Evolutionary conservation across 2,329 filamentous ascomycete genomes (phyloP).

Genomic region (Botrytis sinoallii): DNA sequence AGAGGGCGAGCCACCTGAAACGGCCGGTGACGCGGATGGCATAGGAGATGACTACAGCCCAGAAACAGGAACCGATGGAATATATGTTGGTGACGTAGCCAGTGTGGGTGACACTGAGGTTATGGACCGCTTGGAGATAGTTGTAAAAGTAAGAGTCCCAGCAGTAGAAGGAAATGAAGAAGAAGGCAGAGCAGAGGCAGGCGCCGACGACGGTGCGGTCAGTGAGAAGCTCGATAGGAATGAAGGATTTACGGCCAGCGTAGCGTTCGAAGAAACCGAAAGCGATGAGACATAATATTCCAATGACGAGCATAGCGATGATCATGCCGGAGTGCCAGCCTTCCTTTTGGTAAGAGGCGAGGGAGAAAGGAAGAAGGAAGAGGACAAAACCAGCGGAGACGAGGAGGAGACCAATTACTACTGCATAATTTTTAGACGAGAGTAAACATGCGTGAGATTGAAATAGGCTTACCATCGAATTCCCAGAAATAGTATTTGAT

Average conservation of each 20-base stretch:
- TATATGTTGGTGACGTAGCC: constrained; percentile 51
- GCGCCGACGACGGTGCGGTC: constrained; percentile 50
- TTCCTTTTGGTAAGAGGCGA: constrained; percentile 42
- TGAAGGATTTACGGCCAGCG: constrained; percentile 53
- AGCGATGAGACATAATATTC: constrained; percentile 51
- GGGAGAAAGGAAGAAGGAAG: constrained; percentile 67
- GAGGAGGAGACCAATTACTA: constrained; percentile 57
- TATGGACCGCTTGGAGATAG: constrained; percentile 53
- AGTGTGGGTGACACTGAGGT: constrained; percentile 47
- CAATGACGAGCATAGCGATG: constrained; percentile 56
- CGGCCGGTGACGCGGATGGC: constrained; percentile 38
- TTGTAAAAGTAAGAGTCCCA: constrained; percentile 54
- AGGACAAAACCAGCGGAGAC: constrained; percentile 59
- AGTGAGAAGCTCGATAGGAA: constrained; percentile 51
- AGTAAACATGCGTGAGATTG: neutral
- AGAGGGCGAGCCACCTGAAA: constrained; percentile 31
- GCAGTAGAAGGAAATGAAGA: constrained; percentile 50
- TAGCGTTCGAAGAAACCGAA: constrained; percentile 59
- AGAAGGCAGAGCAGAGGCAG: constrained; percentile 43
- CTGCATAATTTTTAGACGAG: constrained; percentile 24
- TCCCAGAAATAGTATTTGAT: constrained; percentile 55
- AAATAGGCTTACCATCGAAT: constrained; percentile 49
- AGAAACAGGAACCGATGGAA: constrained; percentile 49
- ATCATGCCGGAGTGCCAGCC: constrained; percentile 31
- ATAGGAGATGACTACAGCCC: constrained; percentile 46